Conservation (phyloP, 495 filamentous ascomycete species). For the Penicillium antarcticum region DNA sequence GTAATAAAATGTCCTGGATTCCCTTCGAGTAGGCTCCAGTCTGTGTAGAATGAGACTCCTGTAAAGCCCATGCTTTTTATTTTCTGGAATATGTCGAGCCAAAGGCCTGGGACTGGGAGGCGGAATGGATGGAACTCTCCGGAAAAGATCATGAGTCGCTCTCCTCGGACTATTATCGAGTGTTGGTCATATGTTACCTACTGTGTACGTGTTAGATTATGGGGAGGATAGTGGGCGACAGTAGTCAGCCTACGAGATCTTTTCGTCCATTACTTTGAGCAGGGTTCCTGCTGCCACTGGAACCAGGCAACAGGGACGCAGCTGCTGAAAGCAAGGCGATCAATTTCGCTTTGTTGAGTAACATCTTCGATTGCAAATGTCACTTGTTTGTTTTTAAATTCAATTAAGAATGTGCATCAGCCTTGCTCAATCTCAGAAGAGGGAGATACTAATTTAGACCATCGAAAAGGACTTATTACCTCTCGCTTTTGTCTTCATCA, state of each 20-base stretch:
- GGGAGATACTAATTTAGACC: too few species aligned
- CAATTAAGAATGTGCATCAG: too few species aligned
- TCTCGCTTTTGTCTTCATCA: too few species aligned
- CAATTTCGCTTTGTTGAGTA: background rate
- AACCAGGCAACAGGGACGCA: background rate
- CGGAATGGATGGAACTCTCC: conserved; percentile 68
- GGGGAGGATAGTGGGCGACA: background rate
- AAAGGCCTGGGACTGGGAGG: conserved; percentile 64
- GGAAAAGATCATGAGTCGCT: conserved; percentile 62
- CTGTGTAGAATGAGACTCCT: conserved; percentile 63
- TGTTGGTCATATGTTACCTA: conserved; percentile 66
- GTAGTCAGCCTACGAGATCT: conserved; percentile 3
- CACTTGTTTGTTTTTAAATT: background rate
- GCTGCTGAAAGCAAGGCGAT: background rate
- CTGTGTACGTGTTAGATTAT: background rate
- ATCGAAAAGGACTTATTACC: too few species aligned
- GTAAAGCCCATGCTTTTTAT: conserved; percentile 69
- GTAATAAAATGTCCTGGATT: conserved; percentile 57
- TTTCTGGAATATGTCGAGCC: conserved; percentile 74
- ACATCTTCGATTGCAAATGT: background rate
- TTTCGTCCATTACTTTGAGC: conserved; percentile 2
- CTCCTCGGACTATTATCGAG: conserved; percentile 61
- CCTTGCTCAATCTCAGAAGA: too few species aligned
- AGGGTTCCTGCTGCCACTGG: background rate
- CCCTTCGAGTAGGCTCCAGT: conserved; percentile 70